Percentiles rank a stretch among this genome's conserved stretches.
These are phyloP conservation scores for Mycena maculata DNA, from an alignment of 768 basidiomycete genomes.

Conservation along the genomic window DNA sequence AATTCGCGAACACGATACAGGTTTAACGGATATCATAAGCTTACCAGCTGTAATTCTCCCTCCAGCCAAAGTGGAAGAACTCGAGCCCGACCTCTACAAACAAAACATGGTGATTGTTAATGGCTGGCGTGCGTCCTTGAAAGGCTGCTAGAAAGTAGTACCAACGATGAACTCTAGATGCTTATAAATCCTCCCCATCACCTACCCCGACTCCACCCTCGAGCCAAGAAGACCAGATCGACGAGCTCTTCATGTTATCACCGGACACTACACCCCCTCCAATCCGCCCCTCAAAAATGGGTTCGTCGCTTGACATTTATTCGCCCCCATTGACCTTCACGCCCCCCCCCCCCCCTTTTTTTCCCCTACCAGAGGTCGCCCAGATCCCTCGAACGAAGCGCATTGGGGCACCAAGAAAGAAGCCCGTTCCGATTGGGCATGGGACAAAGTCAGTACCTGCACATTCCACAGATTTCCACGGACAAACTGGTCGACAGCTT, in stretches of 20 bases:
- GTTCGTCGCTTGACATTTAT: constrained; percentile 44
- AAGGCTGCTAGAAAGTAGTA: background rate
- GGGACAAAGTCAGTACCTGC: constrained; percentile 24
- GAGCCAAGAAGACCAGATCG: constrained; percentile 60
- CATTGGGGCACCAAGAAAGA: constrained; percentile 52
- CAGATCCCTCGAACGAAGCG: constrained; percentile 64
- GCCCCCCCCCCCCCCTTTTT: too few relatives aligned
- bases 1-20: constrained; percentile 23
- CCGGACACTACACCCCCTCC: constrained; percentile 57
- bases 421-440: constrained; percentile 43
- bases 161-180: constrained; percentile 42
- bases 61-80: constrained; percentile 46
- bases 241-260: constrained; percentile 65
- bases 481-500: constrained; percentile 43
- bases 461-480: background rate
- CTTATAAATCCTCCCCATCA: constrained; percentile 56
- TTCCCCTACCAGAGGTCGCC: constrained; percentile 62
- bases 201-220: constrained; percentile 54
- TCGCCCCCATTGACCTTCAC: constrained; percentile 5
- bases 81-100: constrained; percentile 56
- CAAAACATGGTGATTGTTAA: constrained; percentile 69
- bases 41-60: constrained; percentile 43
- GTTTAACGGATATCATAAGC: constrained; percentile 37
- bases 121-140: constrained; percentile 67
- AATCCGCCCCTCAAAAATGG: constrained; percentile 58